These are phyloP conservation scores for Capronia epimyces DNA, from an alignment of 2,329 filamentous ascomycete genomes.

Conservation along the genomic window DNA sequence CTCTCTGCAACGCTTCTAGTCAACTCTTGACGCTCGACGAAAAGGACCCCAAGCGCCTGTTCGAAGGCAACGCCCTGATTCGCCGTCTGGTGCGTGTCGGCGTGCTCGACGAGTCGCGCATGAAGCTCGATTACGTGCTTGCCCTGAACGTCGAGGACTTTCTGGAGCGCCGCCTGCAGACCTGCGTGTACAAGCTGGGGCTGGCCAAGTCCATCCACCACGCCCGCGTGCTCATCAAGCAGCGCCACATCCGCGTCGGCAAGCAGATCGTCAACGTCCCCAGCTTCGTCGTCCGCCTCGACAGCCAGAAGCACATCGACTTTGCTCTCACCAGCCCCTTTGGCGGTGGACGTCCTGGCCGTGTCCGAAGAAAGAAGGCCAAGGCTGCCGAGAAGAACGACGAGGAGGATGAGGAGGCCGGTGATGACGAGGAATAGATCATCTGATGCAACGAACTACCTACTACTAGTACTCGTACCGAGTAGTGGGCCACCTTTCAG, in stretches of 20 bases:
- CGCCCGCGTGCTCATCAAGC: conserved; percentile 98
- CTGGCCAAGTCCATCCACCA: conserved; percentile 99
- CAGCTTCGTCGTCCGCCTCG: conserved; percentile 98
- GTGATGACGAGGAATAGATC: conserved; percentile 58
- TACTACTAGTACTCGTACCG: too few species aligned
- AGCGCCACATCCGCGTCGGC: conserved; percentile 98
- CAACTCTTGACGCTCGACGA: conserved; percentile 99
- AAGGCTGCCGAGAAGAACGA: conserved; percentile 76
- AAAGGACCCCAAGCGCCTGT: conserved; percentile 99
- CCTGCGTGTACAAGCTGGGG: conserved; percentile 99
- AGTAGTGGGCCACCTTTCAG: too few species aligned
- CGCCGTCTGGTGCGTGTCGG: conserved; percentile 98
- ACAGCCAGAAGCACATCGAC: conserved; percentile 99
- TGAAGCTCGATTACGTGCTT: conserved; percentile 99
- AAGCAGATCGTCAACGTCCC: conserved; percentile 99
- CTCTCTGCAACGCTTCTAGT: conserved; percentile 50
- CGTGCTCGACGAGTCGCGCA: conserved; percentile 99
- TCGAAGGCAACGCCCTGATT: conserved; percentile 99
- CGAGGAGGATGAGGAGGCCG: conserved; percentile 32
- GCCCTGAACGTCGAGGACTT: conserved; percentile 99
- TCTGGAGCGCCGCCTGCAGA: conserved; percentile 99
- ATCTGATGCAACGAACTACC: neutral
- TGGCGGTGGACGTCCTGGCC: conserved; percentile 91
- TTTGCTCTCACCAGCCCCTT: conserved; percentile 97
- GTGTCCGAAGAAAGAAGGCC: conserved; percentile 99